Percentiles rank a stretch among this genome's conserved stretches.
Conservation (phyloP, 192 early-diverging fungal genomes). For the Rhizophagus clarus region DNA sequence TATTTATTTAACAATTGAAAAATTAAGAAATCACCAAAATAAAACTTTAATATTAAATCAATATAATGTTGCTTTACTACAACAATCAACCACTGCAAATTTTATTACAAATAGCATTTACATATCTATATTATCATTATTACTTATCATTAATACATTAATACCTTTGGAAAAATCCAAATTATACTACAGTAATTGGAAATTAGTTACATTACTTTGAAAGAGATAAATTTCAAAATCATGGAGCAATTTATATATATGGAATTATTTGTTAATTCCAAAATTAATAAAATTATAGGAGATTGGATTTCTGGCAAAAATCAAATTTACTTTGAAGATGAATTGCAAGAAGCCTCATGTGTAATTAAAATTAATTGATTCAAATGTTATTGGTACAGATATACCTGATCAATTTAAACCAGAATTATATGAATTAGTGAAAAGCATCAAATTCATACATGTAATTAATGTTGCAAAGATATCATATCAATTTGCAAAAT, state of each 20-base stretch:
- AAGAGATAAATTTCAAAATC: constrained; percentile 17
- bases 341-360: no score
- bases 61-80: not conserved
- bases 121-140: no score
- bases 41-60: not conserved
- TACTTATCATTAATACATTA: not conserved
- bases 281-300: no score
- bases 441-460: not conserved
- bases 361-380: not conserved
- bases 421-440: not conserved
- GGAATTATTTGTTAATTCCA: no score
- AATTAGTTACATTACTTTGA: constrained; percentile 4
- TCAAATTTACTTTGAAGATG: no score
- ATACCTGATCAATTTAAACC: not conserved
- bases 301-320: no score
- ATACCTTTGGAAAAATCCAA: not conserved
- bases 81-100: not conserved
- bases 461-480: not conserved
- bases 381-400: not conserved
- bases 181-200: not conserved
- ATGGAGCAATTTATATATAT: not conserved
- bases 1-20: no score
- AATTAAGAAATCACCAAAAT: not conserved
- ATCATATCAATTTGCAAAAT: no score
- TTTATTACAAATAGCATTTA: not conserved